Percentiles rank a stretch among this genome's conserved stretches.
Evolutionary conservation across 1,284 basidiomycete genomes (phyloP).

Genomic region (Naganishia sp.): DNA sequence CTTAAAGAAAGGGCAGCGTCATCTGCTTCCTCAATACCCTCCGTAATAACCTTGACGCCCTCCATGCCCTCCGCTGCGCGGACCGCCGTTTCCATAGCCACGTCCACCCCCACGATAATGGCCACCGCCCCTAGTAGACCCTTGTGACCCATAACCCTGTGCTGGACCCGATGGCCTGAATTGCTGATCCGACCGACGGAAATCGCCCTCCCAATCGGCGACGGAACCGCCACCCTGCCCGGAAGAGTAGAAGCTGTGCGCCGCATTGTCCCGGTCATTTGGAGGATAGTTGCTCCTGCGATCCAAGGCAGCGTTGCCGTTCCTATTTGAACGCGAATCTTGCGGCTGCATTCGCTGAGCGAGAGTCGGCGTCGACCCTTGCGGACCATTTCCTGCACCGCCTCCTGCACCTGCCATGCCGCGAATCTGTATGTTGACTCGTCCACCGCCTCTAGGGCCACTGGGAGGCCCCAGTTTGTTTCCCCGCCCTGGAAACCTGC

Average conservation of each 20-base stretch:
- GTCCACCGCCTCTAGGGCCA: not conserved
- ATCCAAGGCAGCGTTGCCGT: not conserved
- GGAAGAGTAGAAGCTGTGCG: slow-evolving; percentile 20
- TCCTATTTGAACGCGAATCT: not conserved
- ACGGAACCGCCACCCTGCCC: slow-evolving; percentile 20
- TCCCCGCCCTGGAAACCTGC: slow-evolving; percentile 9
- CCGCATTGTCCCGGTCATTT: slow-evolving; percentile 20
- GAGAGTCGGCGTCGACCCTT: not conserved
- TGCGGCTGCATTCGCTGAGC: slow-evolving; percentile 2
- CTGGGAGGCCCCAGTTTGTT: slow-evolving; percentile 4
- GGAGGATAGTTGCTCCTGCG: slow-evolving; percentile 7
- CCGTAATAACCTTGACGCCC: slow-evolving; percentile 25
- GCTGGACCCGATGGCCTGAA: slow-evolving; percentile 2
- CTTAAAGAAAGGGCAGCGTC: not conserved
- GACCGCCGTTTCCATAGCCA: not conserved
- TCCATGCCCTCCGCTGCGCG: slow-evolving; percentile 1
- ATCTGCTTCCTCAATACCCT: not conserved
- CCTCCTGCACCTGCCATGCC: not conserved
- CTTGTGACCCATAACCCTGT: not conserved
- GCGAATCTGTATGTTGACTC: slow-evolving; percentile 19
- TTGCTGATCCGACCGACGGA: slow-evolving; percentile 17
- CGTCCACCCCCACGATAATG: not conserved
- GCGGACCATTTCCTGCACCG: not conserved
- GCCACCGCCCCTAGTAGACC: not conserved
- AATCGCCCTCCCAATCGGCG: slow-evolving; percentile 23